Conservation (phyloP, 768 basidiomycete genomes). For the Panellus pusillus region DNA sequence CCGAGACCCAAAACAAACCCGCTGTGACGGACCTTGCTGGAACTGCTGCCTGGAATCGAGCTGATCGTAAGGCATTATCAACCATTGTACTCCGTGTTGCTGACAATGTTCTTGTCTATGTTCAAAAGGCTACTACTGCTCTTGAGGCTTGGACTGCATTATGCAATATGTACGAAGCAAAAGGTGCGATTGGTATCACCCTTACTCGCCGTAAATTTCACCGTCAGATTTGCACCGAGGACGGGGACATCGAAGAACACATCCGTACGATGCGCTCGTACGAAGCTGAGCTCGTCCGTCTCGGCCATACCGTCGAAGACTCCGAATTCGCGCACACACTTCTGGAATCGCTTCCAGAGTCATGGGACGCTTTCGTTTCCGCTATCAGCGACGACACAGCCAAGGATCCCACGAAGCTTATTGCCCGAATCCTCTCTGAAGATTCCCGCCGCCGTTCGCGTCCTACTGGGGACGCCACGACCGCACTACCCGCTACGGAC, state of each 20-base stretch:
- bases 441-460: constrained; percentile 12
- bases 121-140: constrained; percentile 25
- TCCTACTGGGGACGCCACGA: constrained; percentile 10
- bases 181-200: constrained; percentile 30
- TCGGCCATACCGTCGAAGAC: constrained; percentile 26
- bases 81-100: constrained; percentile 30
- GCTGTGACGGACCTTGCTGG: constrained; percentile 1
- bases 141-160: constrained; percentile 31
- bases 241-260: constrained; percentile 30
- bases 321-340: constrained; percentile 31
- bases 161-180: too few species aligned
- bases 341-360: constrained; percentile 29
- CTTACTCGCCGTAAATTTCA: constrained; percentile 27
- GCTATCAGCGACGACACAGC: constrained; percentile 18
- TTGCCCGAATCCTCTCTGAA: too few species aligned
- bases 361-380: constrained; percentile 34
- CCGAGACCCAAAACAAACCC: not conserved
- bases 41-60: constrained; percentile 26
- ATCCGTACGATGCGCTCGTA: too few species aligned
- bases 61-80: constrained; percentile 31
- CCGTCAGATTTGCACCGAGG: constrained; percentile 27
- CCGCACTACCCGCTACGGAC: constrained; percentile 20
- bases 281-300: too few species aligned
- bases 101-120: constrained; percentile 28
- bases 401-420: constrained; percentile 15